phyloP scores from a whole-genome alignment of 441 rosid species.

The Manihot esculenta region DNA sequence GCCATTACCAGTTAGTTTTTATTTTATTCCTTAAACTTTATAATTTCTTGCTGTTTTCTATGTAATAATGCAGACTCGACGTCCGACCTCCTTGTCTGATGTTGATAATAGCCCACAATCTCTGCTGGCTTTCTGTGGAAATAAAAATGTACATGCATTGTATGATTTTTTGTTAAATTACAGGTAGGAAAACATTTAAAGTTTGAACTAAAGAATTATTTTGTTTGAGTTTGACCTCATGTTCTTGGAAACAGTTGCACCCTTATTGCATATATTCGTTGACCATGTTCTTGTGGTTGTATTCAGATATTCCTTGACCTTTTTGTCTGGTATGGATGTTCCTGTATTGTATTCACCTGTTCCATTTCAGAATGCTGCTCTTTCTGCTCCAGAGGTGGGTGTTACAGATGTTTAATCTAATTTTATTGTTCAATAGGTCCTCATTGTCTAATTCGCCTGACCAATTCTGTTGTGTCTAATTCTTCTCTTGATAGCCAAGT shows the following conservation, averaged over 20 bases:
- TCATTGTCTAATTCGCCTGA: background rate
- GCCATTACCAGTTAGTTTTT: background rate
- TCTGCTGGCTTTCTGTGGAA: constrained; percentile 71
- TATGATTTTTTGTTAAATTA: constrained; percentile 86
- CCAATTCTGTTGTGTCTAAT: background rate
- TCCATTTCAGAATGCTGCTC: constrained; percentile 77
- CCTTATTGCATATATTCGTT: constrained; percentile 16
- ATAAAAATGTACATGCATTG: constrained; percentile 65
- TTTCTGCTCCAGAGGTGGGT: constrained; percentile 86
- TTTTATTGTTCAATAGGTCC: background rate
- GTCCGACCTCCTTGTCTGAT: constrained; percentile 49
- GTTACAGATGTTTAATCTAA: background rate
- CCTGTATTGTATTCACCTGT: constrained; percentile 78
- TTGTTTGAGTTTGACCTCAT: background rate
- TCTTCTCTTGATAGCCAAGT: background rate
- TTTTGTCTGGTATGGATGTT: constrained; percentile 66
- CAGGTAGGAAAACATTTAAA: constrained; percentile 43
- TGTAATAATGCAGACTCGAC: constrained; percentile 68
- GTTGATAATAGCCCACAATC: constrained; percentile 87
- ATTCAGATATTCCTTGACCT: constrained; percentile 69
- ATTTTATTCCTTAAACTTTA: constrained; percentile 7
- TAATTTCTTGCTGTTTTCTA: constrained; percentile 17
- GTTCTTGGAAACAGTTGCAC: background rate
- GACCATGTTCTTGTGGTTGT: constrained; percentile 25
- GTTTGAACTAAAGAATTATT: background rate